Base-by-base conservation (phyloP, 345 rosid species). In the Aquilaria malaccensis region DNA sequence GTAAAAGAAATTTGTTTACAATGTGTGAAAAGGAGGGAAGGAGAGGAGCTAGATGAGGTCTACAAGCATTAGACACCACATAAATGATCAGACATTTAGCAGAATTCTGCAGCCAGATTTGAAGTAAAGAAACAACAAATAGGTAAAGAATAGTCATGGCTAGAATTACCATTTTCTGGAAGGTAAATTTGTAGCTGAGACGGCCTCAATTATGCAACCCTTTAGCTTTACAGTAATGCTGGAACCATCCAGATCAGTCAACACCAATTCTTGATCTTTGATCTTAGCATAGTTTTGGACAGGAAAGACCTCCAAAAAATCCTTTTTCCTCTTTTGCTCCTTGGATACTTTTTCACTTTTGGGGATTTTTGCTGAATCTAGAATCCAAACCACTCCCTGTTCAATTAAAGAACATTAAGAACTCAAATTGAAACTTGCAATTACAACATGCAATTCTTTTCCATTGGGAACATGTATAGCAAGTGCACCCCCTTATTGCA, bases 341-440 rank as follows among this genome's bases (percentile, higher is more conserved):
- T 66, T 75, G 2, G 79, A 72, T 62, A 65, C 59, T 55, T 75
- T 79, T 2, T 85, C 82, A 43, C 48, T 64, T 69, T 81, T 82
- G 1, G 89, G 80, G 62, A 76, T 62, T 66, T 83, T 83, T 46
- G 83, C 89, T 56, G 85, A 33, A 66, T 90, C 95, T 59, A 94
- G 61, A 82, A 94, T 66, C 97, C 97, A 94, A 50, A 94, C 72
- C 59, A 72, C 56, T 59, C 99, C 99, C 99, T 90, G 80, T 67
- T 30, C 55, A 61, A 22, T 54, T 11, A 9, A 62, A 55, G 32
- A 59, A 50, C 45, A 58, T 31, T 2, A 37, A 9, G 4, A 37
- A 37, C 43, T 37, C 43, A 37, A 37, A 37, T 37, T 37, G 43
- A 37, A 37, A 4, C 22, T 22, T 22, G 22, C 43, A 37, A 3